Conservation (phyloP, 2,329 filamentous ascomycete species). For the Fusarium scirpi region DNA sequence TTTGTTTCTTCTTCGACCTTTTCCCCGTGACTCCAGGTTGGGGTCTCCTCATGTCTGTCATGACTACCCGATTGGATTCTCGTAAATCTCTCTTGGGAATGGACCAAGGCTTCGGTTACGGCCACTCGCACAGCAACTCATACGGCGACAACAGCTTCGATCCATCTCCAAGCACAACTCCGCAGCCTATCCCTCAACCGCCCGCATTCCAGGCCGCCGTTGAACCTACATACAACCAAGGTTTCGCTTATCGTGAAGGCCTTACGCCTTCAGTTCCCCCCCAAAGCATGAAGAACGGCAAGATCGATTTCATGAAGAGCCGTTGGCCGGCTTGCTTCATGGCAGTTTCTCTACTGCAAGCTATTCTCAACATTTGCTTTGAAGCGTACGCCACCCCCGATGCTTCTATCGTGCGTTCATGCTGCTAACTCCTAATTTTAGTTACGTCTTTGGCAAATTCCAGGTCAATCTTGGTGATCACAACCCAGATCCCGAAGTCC, state of each 20-base stretch:
- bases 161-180: conserved; percentile 31
- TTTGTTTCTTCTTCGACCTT: conserved; percentile 15
- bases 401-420: neutral
- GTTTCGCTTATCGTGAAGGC: conserved; percentile 55
- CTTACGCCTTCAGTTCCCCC: conserved; percentile 51
- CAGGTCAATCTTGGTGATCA: conserved; percentile 69
- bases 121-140: conserved; percentile 51
- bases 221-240: conserved; percentile 50
- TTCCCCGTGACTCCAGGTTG: conserved; percentile 52
- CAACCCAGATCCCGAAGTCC: conserved; percentile 54
- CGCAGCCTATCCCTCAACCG: conserved; percentile 39
- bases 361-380: conserved; percentile 81
- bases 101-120: conserved; percentile 55
- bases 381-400: conserved; percentile 76
- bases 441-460: conserved; percentile 91
- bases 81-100: conserved; percentile 56
- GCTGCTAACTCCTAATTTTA: conserved; percentile 53
- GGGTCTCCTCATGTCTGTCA: conserved; percentile 51
- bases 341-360: conserved; percentile 78
- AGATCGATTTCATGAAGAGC: conserved; percentile 81
- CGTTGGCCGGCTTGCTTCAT: conserved; percentile 92
- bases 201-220: conserved; percentile 45
- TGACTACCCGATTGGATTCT: conserved; percentile 57
- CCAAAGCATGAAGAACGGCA: conserved; percentile 49
- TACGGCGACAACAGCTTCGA: conserved; percentile 46